These are phyloP conservation scores for Parietaria judaica DNA, from an alignment of 306 rosid species.

Conservation along the genomic window DNA sequence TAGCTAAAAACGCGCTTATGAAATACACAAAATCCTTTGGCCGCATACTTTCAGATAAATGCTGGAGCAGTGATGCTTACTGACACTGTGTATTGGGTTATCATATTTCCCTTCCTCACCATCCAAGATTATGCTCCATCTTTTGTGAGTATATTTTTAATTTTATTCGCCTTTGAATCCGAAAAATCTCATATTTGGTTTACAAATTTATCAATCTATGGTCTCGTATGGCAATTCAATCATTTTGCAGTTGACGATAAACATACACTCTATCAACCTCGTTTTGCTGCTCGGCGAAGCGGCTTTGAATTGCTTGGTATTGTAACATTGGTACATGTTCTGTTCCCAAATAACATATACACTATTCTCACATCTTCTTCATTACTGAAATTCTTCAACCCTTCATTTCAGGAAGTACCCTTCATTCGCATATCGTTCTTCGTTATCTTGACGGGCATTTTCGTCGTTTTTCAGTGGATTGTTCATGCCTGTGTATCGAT, in stretches of 20 bases:
- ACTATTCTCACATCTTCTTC: conserved; percentile 12
- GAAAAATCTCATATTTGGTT: no score
- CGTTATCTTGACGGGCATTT: conserved; percentile 57
- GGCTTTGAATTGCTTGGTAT: conserved; percentile 70
- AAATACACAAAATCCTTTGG: neutral
- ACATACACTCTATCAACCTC: conserved; percentile 60
- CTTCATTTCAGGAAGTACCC: conserved; percentile 41
- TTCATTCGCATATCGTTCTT: conserved; percentile 57
- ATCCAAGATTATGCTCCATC: conserved; percentile 39
- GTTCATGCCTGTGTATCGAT: conserved; percentile 44
- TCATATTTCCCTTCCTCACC: conserved; percentile 63
- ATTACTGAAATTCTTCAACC: conserved; percentile 21
- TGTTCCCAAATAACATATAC: neutral
- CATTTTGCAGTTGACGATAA: conserved; percentile 54
- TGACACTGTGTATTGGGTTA: conserved; percentile 49
- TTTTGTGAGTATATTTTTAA: conserved; percentile 37
- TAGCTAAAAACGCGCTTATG: conserved; percentile 9
- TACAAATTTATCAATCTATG: no score
- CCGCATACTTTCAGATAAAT: conserved; percentile 34
- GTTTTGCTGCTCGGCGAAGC: conserved; percentile 66
- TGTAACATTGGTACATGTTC: conserved; percentile 7
- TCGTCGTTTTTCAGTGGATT: conserved; percentile 57
- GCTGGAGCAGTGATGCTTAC: conserved; percentile 75
- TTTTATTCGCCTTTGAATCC: no score
- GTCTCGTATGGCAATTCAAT: no score